phyloP scores from a whole-genome alignment of 2,329 filamentous ascomycete species.

The Hypoxylon rubiginosum region DNA sequence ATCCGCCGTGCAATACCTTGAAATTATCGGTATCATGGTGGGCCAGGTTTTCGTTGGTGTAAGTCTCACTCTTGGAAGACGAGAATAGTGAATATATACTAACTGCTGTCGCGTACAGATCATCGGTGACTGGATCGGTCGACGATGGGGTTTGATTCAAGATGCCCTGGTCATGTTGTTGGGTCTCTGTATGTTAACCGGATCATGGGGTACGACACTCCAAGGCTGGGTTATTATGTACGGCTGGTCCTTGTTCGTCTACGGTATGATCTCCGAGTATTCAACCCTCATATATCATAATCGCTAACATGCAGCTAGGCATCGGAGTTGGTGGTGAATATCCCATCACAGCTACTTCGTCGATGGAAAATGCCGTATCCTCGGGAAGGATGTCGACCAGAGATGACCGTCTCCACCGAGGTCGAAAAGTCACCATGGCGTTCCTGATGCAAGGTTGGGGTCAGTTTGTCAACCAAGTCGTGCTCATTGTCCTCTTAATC shows the following conservation, averaged over 20 bases:
- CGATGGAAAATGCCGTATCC: conserved; percentile 92
- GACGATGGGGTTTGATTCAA: conserved; percentile 95
- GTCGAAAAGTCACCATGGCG: conserved; percentile 93
- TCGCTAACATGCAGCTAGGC: conserved; percentile 47
- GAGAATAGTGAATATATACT: conserved; percentile 26
- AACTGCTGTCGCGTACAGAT: conserved; percentile 53
- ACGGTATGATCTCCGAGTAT: conserved; percentile 65
- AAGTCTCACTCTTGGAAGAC: conserved; percentile 46
- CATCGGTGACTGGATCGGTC: conserved; percentile 81
- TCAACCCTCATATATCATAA: conserved; percentile 51
- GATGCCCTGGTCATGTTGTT: conserved; percentile 95
- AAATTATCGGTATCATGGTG: conserved; percentile 94
- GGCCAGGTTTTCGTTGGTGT: conserved; percentile 91
- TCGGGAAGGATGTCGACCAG: conserved; percentile 88
- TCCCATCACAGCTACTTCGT: conserved; percentile 95
- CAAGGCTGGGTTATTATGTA: conserved; percentile 99
- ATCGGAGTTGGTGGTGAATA: conserved; percentile 86
- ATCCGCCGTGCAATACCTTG: conserved; percentile 87
- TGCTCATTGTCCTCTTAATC: conserved; percentile 87
- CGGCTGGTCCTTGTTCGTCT: conserved; percentile 94
- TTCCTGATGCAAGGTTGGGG: conserved; percentile 99
- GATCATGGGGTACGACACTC: conserved; percentile 86
- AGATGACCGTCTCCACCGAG: conserved; percentile 94
- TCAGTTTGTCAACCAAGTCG: conserved; percentile 92
- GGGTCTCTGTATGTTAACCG: conserved; percentile 91